These are phyloP conservation scores for Candida koratica DNA, from an alignment of 805 yeast genomes.

Conservation along the genomic window DNA sequence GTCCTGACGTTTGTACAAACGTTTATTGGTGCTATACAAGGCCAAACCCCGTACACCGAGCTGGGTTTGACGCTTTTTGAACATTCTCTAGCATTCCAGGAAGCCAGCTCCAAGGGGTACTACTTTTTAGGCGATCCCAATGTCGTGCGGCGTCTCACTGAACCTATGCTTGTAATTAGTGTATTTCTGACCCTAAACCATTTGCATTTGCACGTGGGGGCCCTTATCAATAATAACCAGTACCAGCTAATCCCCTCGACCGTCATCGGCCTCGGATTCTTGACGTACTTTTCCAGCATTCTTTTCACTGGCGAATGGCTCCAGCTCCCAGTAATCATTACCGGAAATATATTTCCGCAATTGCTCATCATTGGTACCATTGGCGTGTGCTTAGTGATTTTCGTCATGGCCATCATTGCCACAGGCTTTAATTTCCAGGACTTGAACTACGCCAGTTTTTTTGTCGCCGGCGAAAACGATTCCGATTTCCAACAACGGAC, in stretches of 20 bases:
- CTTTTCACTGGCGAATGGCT: conserved; percentile 39
- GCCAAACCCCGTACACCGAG: conserved; percentile 54
- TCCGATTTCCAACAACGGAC: conserved; percentile 11
- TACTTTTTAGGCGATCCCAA: conserved; percentile 22
- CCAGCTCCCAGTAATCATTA: conserved; percentile 52
- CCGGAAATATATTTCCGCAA: conserved; percentile 66
- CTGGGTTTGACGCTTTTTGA: conserved; percentile 72
- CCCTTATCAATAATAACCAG: conserved; percentile 46
- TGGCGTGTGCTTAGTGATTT: conserved; percentile 49
- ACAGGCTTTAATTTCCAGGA: conserved; percentile 41
- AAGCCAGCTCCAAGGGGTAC: conserved; percentile 45
- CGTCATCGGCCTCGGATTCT: conserved; percentile 50
- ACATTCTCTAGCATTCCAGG: conserved; percentile 73
- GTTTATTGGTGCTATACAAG: conserved; percentile 54
- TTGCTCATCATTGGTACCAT: conserved; percentile 50
- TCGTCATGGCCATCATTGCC: conserved; percentile 55
- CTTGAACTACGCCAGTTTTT: conserved; percentile 34
- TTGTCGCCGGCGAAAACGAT: conserved; percentile 23
- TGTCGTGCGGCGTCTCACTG: conserved; percentile 41
- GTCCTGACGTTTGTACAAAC: conserved; percentile 63
- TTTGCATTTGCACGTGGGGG: conserved; percentile 58
- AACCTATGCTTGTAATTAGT: conserved; percentile 49
- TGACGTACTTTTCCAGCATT: conserved; percentile 40
- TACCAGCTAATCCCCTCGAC: conserved; percentile 64
- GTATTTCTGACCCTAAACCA: conserved; percentile 57